Evolutionary conservation across 306 rosid species (phyloP).

Genomic region (Hippophae tibetana): DNA sequence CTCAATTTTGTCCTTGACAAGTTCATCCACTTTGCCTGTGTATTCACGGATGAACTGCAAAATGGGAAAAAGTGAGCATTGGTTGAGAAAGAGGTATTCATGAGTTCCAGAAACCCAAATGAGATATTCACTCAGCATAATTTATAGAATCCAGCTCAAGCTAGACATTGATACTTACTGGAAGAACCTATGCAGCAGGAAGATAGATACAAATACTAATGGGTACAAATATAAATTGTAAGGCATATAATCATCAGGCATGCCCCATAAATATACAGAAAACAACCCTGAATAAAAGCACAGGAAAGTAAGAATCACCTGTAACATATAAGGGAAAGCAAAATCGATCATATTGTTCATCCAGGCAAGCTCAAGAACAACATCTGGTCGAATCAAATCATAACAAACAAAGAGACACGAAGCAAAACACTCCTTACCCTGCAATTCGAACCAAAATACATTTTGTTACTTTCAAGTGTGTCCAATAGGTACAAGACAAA

Average conservation of each 20-base stretch:
- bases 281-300: neutral
- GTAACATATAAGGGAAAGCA: constrained; percentile 84
- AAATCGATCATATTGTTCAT: constrained; percentile 88
- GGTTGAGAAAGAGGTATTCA: neutral
- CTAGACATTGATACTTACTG: neutral
- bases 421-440: constrained; percentile 99
- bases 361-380: constrained; percentile 95
- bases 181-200: neutral
- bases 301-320: constrained; percentile 37
- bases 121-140: neutral
- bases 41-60: constrained; percentile 88
- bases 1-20: constrained; percentile 82
- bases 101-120: neutral
- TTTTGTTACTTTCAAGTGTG: neutral
- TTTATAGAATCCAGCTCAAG: neutral
- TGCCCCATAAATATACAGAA: constrained; percentile 2
- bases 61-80: constrained; percentile 8
- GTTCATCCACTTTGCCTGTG: constrained; percentile 92
- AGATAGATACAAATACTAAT: neutral
- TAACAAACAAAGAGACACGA: constrained; percentile 96
- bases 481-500: neutral
- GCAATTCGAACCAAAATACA: constrained; percentile 25
- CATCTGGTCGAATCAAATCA: constrained; percentile 75
- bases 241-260: too few species aligned
- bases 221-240: too few species aligned